phyloP scores from a whole-genome alignment of 2,329 filamentous ascomycete genomes.

The Apiospora phragmitis region DNA sequence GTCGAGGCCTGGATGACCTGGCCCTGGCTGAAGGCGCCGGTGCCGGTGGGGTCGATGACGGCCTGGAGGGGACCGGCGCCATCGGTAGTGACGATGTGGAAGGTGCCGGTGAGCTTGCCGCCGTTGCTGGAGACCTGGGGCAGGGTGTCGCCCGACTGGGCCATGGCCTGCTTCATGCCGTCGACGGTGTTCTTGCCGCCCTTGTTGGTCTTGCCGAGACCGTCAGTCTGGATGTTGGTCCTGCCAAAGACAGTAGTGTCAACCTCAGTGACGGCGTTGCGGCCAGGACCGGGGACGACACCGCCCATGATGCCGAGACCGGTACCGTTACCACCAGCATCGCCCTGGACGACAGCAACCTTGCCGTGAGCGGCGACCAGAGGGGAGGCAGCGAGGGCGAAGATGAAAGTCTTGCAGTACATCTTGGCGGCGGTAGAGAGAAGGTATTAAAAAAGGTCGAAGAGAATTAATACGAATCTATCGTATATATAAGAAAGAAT shows the following conservation, averaged over 20 bases:
- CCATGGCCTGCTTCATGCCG: constrained; percentile 35
- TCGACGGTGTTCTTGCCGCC: constrained; percentile 37
- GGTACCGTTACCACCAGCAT: constrained; percentile 40
- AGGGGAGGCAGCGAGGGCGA: constrained; percentile 26
- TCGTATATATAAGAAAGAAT: not conserved
- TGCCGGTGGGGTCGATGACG: constrained; percentile 38
- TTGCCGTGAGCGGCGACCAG: constrained; percentile 33
- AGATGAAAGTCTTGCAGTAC: constrained; percentile 20
- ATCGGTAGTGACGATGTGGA: constrained; percentile 43
- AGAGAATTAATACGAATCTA: constrained; percentile 8
- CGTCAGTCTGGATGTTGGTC: constrained; percentile 35
- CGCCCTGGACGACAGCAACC: constrained; percentile 27
- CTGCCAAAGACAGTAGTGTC: constrained; percentile 46
- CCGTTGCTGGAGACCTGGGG: constrained; percentile 38
- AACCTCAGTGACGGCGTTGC: constrained; percentile 35
- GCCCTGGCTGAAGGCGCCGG: constrained; percentile 34
- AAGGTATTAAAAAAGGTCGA: not conserved
- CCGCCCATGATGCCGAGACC: constrained; percentile 40
- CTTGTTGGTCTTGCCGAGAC: constrained; percentile 38
- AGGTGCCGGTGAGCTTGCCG: constrained; percentile 36
- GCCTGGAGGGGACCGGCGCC: constrained; percentile 41
- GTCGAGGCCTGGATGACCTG: constrained; percentile 28
- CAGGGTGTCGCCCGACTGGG: constrained; percentile 37
- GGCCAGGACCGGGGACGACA: constrained; percentile 40
- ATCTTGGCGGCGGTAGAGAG: constrained; percentile 13